Evolutionary conservation across 1,139 yeast species (phyloP).

Genomic region (Suhomyces guaymorum): DNA sequence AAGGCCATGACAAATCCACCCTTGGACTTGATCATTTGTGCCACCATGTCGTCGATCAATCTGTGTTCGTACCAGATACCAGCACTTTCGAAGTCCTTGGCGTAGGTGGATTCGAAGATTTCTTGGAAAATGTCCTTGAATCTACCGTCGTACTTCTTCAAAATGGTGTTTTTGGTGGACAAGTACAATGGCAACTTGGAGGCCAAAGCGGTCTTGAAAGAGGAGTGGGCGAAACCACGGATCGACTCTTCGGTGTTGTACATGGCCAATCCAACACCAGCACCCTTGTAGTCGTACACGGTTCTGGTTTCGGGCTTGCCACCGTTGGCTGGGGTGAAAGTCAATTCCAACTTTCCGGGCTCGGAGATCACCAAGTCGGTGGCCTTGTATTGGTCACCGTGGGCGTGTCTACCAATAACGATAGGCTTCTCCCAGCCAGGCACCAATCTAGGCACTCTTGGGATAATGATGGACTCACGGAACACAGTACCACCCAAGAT

Average conservation of each 20-base stretch:
- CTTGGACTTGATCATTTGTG: constrained; percentile 93
- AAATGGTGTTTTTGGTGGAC: constrained; percentile 91
- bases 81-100: constrained; percentile 65
- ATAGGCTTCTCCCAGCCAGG: constrained; percentile 96
- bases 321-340: constrained; percentile 77
- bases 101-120: constrained; percentile 70
- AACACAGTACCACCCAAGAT: constrained; percentile 94
- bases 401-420: constrained; percentile 95
- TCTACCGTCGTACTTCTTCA: constrained; percentile 90
- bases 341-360: constrained; percentile 77
- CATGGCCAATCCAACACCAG: constrained; percentile 92
- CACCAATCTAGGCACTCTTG: constrained; percentile 81
- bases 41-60: constrained; percentile 96
- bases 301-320: constrained; percentile 53
- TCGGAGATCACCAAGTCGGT: constrained; percentile 78
- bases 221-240: constrained; percentile 85
- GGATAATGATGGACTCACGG: constrained; percentile 94
- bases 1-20: constrained; percentile 95
- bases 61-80: constrained; percentile 97
- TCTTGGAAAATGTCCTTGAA: constrained; percentile 91
- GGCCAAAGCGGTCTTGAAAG: constrained; percentile 82
- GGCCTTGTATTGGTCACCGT: constrained; percentile 95
- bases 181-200: constrained; percentile 78
- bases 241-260: constrained; percentile 93
- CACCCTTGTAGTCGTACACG: constrained; percentile 70